These are phyloP conservation scores for Glycine soja DNA, from an alignment of 306 rosid species.

Conservation along the genomic window DNA sequence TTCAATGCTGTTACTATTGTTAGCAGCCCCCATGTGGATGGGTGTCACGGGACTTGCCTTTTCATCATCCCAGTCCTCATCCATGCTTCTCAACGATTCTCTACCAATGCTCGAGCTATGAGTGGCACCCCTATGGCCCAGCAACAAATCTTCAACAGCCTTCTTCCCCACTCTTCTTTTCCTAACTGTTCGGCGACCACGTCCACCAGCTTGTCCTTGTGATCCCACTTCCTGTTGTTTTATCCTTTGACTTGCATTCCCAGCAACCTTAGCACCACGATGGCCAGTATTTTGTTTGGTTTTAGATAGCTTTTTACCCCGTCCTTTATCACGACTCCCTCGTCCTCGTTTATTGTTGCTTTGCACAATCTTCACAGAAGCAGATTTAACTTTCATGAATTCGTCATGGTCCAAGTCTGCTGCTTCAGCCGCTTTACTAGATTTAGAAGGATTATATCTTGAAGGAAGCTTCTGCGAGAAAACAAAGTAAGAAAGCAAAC, in stretches of 20 bases:
- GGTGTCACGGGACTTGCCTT: conserved; percentile 51
- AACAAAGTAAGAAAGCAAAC: conserved; percentile 35
- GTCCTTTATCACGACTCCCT: conserved; percentile 68
- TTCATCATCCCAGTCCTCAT: conserved; percentile 77
- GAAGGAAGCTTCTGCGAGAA: conserved; percentile 71
- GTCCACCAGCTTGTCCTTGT: conserved; percentile 69
- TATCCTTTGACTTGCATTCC: conserved; percentile 55
- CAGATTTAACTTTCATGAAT: conserved; percentile 53
- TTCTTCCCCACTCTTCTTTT: conserved; percentile 73
- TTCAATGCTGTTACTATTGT: conserved; percentile 60
- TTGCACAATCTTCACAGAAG: conserved; percentile 55
- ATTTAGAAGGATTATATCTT: conserved; percentile 59
- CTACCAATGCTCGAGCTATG: conserved; percentile 58
- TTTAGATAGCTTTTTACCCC: conserved; percentile 60
- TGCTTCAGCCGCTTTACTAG: conserved; percentile 56
- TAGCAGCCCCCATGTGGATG: conserved; percentile 58
- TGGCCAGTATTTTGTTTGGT: conserved; percentile 51
- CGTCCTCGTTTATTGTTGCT: conserved; percentile 70
- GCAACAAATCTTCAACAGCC: conserved; percentile 62
- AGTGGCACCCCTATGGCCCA: conserved; percentile 49
- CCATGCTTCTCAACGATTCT: conserved; percentile 68
- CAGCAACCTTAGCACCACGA: conserved; percentile 52
- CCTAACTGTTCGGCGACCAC: conserved; percentile 90
- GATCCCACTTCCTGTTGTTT: conserved; percentile 63
- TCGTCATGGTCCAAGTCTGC: conserved; percentile 53